Evolutionary conservation across 345 rosid species (phyloP), one percentile per base, ranked within the genome.

Genomic region (Gynandropsis gynandra): DNA sequence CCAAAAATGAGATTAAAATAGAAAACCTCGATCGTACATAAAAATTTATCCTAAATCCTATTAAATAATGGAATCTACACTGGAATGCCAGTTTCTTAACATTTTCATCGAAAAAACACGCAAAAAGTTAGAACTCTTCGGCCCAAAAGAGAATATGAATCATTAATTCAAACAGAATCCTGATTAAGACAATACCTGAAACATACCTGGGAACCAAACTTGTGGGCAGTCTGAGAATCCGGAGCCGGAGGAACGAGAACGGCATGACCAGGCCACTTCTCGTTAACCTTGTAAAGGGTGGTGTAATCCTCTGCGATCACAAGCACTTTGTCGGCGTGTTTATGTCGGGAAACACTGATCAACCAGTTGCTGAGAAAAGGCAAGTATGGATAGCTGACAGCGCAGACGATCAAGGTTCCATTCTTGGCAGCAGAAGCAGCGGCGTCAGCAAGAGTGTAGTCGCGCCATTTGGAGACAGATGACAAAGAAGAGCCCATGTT

Each of bases 261-360:
- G 17, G 89, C 95, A 62, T 87, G 96, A 41, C 96, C 96, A 37
- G 98, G 98, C 98, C 98, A 92, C 40, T 55, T 77, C 55, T 76
- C 70, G 47, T 92, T 92, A 19, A 92, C 83, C 54, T 65, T 76
- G 38, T 80, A 69, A 8, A 92, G 84, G 16, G 98, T 92, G 9
- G 81, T 81, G 48, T 92, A 92, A 75, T 87, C 98, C 69, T 92
- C 98, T 10, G 96, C 98, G 34, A 92, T 87, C 1, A 92, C 95
- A 11, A 92, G 87, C 21, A 92, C 93, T 56, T 80, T 67, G 6
- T 92, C 77, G 21, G 82, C 87, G 48, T 79, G 96, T 14, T 76
- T 81, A 42, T 87, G 95, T 63, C 88, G 73, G 8, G 80, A 39
- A 17, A 92, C 74, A 61, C 93, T 80, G 16, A 84, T 87, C 69